phyloP scores from a whole-genome alignment of 2,329 filamentous ascomycete species.

The Claviceps sp. region DNA sequence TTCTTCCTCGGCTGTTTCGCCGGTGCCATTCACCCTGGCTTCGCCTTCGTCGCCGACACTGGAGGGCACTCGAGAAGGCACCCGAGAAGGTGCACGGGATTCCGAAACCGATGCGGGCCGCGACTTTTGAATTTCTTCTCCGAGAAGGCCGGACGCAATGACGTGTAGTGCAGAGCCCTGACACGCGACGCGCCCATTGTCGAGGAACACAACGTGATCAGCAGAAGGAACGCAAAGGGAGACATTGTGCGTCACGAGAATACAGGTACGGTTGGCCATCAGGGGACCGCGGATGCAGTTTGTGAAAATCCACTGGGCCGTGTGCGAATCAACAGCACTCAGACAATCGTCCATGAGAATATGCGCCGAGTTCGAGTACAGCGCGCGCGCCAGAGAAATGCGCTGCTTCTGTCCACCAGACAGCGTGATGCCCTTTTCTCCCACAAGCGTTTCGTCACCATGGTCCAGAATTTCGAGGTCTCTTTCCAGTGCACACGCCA shows the following conservation, averaged over 20 bases:
- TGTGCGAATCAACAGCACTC: slow-evolving; percentile 93
- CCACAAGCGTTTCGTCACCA: slow-evolving; percentile 86
- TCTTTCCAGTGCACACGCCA: slow-evolving; percentile 80
- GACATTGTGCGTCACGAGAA: slow-evolving; percentile 91
- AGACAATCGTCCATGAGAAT: slow-evolving; percentile 88
- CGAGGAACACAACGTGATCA: slow-evolving; percentile 69
- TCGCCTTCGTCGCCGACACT: slow-evolving; percentile 52
- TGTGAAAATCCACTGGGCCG: slow-evolving; percentile 94
- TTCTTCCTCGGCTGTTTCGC: slow-evolving; percentile 32
- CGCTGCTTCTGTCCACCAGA: slow-evolving; percentile 97
- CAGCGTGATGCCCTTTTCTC: slow-evolving; percentile 92
- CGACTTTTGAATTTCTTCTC: slow-evolving; percentile 69
- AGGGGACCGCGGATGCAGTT: slow-evolving; percentile 81
- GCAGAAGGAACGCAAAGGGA: slow-evolving; percentile 73
- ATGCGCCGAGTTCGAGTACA: slow-evolving; percentile 92
- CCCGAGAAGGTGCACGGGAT: slow-evolving; percentile 65
- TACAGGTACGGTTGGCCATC: slow-evolving; percentile 81
- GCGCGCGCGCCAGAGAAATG: slow-evolving; percentile 86
- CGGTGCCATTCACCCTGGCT: slow-evolving; percentile 37
- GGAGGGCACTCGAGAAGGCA: slow-evolving; percentile 65
- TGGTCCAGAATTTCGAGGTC: slow-evolving; percentile 86
- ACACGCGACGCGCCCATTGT: slow-evolving; percentile 67
- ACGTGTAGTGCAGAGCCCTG: slow-evolving; percentile 71
- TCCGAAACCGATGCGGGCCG: slow-evolving; percentile 53
- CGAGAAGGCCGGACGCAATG: slow-evolving; percentile 75